Percentiles rank a stretch among this genome's conserved stretches.
phyloP scores from a whole-genome alignment of 2,329 filamentous ascomycete species.

The Colletotrichum shisoi region DNA sequence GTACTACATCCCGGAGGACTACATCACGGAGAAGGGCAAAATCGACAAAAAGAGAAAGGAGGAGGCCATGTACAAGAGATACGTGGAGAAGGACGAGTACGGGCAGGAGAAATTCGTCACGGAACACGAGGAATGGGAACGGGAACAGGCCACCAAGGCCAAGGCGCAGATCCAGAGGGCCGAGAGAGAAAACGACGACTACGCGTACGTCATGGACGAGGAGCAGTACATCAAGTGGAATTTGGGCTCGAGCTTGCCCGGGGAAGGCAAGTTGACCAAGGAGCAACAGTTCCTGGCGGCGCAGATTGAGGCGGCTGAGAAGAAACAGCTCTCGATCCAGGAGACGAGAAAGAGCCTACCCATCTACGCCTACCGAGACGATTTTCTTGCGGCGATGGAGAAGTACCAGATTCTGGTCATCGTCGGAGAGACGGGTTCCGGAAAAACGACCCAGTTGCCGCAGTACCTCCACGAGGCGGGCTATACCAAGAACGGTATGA shows the following conservation, averaged over 20 bases:
- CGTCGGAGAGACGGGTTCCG: constrained; percentile 92
- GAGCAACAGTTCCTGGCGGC: constrained; percentile 82
- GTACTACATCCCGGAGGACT: constrained; percentile 92
- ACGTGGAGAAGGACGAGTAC: constrained; percentile 85
- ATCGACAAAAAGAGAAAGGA: constrained; percentile 87
- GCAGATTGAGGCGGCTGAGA: constrained; percentile 86
- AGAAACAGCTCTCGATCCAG: constrained; percentile 86
- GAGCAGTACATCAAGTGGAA: constrained; percentile 87
- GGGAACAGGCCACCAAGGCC: constrained; percentile 85
- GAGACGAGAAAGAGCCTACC: constrained; percentile 90
- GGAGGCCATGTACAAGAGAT: constrained; percentile 87
- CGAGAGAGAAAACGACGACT: constrained; percentile 81
- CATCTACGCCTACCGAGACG: constrained; percentile 85
- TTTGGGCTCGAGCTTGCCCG: constrained; percentile 74
- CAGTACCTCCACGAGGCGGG: constrained; percentile 94
- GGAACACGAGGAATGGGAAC: constrained; percentile 95
- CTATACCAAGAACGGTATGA: constrained; percentile 82
- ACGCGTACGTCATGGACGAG: constrained; percentile 93
- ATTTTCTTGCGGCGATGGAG: constrained; percentile 85
- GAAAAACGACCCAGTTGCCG: constrained; percentile 94
- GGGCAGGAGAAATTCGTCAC: constrained; percentile 90
- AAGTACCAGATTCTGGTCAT: constrained; percentile 89
- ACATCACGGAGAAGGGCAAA: constrained; percentile 92
- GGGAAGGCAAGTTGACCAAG: constrained; percentile 76
- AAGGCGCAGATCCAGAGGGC: constrained; percentile 81